Evolutionary conservation across 371 early-diverging fungal species (phyloP).

Genomic region (Umbelopsis sp.): DNA sequence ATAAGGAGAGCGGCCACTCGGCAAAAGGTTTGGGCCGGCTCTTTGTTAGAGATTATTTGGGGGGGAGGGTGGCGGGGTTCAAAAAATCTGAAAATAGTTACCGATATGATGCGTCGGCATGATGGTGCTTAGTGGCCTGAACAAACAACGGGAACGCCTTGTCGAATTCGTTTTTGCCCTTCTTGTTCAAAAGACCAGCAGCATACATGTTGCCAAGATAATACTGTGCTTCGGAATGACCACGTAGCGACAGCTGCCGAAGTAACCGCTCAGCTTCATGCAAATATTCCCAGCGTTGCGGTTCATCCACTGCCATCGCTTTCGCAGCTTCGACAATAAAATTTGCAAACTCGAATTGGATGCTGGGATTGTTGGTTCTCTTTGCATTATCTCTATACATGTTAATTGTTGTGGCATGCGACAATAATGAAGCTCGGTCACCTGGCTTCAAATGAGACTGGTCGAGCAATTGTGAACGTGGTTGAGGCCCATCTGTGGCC

Average conservation of each 20-base stretch:
- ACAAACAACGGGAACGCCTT: constrained; percentile 69
- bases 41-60: background rate
- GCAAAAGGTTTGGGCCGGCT: constrained; percentile 13
- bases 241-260: constrained; percentile 55
- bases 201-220: constrained; percentile 66
- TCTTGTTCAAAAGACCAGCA: constrained; percentile 50
- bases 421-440: constrained; percentile 64
- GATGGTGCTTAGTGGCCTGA: constrained; percentile 66
- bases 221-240: constrained; percentile 64
- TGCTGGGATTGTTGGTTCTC: constrained; percentile 78
- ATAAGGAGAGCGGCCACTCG: background rate
- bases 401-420: constrained; percentile 73
- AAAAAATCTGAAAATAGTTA: constrained; percentile 23
- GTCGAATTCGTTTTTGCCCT: constrained; percentile 59
- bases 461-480: constrained; percentile 49
- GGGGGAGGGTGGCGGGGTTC: background rate
- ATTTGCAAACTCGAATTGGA: constrained; percentile 81
- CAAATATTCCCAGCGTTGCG: constrained; percentile 31
- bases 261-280: constrained; percentile 61
- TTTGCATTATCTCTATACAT: constrained; percentile 83
- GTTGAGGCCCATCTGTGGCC: background rate
- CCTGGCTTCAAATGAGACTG: constrained; percentile 72
- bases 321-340: constrained; percentile 68
- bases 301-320: constrained; percentile 31
- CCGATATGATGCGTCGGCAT: constrained; percentile 67